phyloP scores from a whole-genome alignment of 2,329 filamentous ascomycete species.

The Penicillium sp. region DNA sequence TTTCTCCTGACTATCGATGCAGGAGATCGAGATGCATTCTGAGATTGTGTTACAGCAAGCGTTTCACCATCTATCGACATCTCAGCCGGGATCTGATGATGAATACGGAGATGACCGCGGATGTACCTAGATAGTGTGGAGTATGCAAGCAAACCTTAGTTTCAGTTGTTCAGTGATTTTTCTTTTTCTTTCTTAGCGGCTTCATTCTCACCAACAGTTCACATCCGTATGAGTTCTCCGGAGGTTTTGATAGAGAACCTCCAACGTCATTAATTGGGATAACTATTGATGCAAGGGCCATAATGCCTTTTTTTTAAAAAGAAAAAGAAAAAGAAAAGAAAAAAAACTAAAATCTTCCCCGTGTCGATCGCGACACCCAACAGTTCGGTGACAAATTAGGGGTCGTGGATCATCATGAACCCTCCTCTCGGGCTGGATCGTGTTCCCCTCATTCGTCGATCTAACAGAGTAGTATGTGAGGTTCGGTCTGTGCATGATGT shows the following conservation, averaged over 20 bases:
- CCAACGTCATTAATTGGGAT: constrained; percentile 26
- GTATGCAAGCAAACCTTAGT: constrained; percentile 2
- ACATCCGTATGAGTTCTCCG: neutral
- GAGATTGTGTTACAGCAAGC: constrained; percentile 5
- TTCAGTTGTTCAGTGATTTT: neutral
- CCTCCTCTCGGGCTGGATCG: constrained; percentile 24
- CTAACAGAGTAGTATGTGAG: constrained; percentile 12
- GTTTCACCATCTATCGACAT: constrained; percentile 21
- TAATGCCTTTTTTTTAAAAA: constrained; percentile 6
- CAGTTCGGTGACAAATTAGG: constrained; percentile 40
- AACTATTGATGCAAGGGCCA: constrained; percentile 42
- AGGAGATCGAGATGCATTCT: constrained; percentile 9
- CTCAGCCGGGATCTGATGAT: constrained; percentile 1
- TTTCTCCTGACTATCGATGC: constrained; percentile 26
- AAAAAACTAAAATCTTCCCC: constrained; percentile 22
- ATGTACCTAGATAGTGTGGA: neutral
- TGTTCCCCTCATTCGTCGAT: constrained; percentile 34
- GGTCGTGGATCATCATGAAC: constrained; percentile 25
- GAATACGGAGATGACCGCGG: neutral
- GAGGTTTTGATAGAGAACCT: neutral
- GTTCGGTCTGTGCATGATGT: constrained; percentile 33
- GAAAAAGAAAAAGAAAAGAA: neutral
- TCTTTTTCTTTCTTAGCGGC: neutral
- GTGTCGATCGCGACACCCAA: constrained; percentile 33
- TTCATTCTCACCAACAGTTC: neutral